Conservation (phyloP, 1,284 basidiomycete species). For the Clitocybe nebularis region DNA sequence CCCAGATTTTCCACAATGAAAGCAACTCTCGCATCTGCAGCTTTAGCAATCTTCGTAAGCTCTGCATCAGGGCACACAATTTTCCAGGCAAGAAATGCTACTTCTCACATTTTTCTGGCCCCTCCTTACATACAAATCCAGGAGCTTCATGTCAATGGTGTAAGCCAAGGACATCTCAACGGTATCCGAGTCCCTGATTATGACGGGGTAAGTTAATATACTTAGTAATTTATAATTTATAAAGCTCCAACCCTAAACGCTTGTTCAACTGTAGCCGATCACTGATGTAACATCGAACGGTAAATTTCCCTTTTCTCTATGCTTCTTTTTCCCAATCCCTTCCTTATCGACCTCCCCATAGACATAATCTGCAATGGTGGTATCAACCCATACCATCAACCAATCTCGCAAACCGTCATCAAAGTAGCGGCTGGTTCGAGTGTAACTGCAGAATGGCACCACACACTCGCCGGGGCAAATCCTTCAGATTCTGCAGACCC, state of each 20-base stretch:
- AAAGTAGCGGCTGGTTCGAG: conserved; percentile 45
- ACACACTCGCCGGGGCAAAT: conserved; percentile 42
- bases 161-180: conserved; percentile 26
- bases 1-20: conserved; percentile 4
- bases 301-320: background rate
- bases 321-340: background rate
- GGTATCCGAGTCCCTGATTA: conserved; percentile 28
- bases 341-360: background rate
- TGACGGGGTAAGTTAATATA: conserved; percentile 19
- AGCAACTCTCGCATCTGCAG: conserved; percentile 6
- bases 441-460: conserved; percentile 53
- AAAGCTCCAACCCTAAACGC: background rate
- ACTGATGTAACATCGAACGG: conserved; percentile 50
- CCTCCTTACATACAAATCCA: conserved; percentile 8
- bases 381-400: conserved; percentile 55
- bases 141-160: conserved; percentile 30
- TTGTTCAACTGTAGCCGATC: conserved; percentile 37
- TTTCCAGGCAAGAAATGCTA: conserved; percentile 19
- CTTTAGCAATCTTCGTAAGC: conserved; percentile 14
- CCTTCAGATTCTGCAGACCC: conserved; percentile 44
- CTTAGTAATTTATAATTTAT: background rate
- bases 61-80: conserved; percentile 23
- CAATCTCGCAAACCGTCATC: conserved; percentile 47
- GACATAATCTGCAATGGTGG: conserved; percentile 58
- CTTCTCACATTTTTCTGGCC: background rate